Conservation (phyloP, 257 asterid genomes). For the Gentiana straminea region DNA sequence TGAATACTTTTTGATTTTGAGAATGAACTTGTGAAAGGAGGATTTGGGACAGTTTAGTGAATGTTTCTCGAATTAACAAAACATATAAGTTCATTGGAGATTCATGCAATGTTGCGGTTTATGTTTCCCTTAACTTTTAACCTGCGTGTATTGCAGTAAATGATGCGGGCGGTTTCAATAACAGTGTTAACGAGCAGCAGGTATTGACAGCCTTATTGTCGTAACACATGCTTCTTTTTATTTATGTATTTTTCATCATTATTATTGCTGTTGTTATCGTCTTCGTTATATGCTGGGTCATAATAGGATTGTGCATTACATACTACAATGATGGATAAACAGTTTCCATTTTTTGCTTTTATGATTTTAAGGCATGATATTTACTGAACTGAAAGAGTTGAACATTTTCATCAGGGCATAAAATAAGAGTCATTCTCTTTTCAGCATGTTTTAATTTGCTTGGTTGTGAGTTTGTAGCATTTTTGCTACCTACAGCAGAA, state of each 20-base stretch:
- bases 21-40: not conserved
- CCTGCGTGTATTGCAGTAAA: slow-evolving; percentile 49
- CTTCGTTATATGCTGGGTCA: not conserved
- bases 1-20: not conserved
- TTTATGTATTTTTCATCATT: slow-evolving; percentile 3
- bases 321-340: not conserved
- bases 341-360: not conserved
- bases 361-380: not conserved
- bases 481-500: not conserved
- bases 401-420: not conserved
- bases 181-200: slow-evolving; percentile 95
- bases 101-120: not conserved
- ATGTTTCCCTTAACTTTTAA: slow-evolving; percentile 2
- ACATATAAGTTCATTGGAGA: not conserved
- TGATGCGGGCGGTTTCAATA: slow-evolving; percentile 94
- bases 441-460: not conserved
- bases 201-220: slow-evolving; percentile 29
- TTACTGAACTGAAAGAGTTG: not conserved
- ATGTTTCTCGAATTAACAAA: not conserved
- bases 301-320: not conserved
- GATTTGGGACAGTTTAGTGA: not conserved
- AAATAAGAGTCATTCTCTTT: not conserved
- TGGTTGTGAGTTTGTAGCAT: not conserved
- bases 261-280: slow-evolving; percentile 5
- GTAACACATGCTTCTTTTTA: not conserved